Evolutionary conservation across 1,284 basidiomycete genomes (phyloP).

Genomic region (Sporisorium sorghi): DNA sequence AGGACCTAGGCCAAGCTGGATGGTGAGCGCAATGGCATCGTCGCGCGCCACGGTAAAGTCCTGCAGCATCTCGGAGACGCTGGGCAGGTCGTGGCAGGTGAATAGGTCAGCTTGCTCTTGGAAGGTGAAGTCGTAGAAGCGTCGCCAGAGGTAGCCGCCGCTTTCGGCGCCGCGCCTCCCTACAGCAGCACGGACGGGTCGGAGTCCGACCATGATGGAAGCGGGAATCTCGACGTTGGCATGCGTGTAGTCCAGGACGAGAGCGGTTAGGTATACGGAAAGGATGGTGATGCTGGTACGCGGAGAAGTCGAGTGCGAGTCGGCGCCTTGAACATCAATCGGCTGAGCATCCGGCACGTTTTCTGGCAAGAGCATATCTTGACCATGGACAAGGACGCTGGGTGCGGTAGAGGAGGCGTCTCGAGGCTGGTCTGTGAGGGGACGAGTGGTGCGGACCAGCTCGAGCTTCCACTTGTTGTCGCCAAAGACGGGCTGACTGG

Average conservation of each 20-base stretch:
- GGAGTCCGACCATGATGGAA: conserved; percentile 58
- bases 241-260: conserved; percentile 51
- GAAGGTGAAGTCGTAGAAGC: conserved; percentile 52
- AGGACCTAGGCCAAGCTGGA: conserved; percentile 61
- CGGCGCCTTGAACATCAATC: background rate
- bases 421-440: conserved; percentile 7
- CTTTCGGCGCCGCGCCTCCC: conserved; percentile 19
- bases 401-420: too few species aligned
- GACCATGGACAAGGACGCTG: too few species aligned
- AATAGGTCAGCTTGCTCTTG: conserved; percentile 55
- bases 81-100: conserved; percentile 57
- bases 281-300: conserved; percentile 49
- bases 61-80: conserved; percentile 49
- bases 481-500: conserved; percentile 63
- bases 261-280: conserved; percentile 57
- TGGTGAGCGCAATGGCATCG: conserved; percentile 57
- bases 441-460: conserved; percentile 50
- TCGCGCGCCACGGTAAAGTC: conserved; percentile 31
- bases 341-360: conserved; percentile 2
- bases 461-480: conserved; percentile 67
- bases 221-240: conserved; percentile 50
- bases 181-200: conserved; percentile 29
- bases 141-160: conserved; percentile 52
- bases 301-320: background rate
- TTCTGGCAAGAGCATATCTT: too few species aligned